These are phyloP conservation scores for Hyaloscypha variabilis DNA, from an alignment of 495 filamentous ascomycete species.

Conservation along the genomic window DNA sequence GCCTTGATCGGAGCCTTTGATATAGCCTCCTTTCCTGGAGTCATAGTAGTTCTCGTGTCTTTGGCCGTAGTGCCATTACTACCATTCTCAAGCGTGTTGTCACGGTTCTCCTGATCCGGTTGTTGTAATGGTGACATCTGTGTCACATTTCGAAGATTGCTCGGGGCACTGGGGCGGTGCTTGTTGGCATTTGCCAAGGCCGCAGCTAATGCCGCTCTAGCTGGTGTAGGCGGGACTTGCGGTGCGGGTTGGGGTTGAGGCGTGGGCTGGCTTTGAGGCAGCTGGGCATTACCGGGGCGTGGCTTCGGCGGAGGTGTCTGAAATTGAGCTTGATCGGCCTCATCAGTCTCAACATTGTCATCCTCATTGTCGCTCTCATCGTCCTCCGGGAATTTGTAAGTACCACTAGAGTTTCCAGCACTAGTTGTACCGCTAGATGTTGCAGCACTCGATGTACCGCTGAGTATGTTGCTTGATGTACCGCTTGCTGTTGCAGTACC, in stretches of 20 bases:
- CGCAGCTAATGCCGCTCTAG: neutral
- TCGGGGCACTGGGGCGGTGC: neutral
- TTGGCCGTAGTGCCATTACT: no score
- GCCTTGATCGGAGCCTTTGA: neutral
- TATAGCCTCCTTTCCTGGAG: neutral
- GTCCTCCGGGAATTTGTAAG: neutral
- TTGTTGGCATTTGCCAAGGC: neutral
- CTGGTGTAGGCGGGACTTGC: no score
- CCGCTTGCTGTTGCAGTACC: no score
- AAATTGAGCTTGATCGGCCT: slow-evolving; percentile 2
- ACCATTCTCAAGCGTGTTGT: neutral
- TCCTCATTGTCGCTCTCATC: neutral
- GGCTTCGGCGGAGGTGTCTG: slow-evolving; percentile 27
- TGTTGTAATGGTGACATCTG: slow-evolving; percentile 18
- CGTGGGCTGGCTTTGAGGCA: slow-evolving; percentile 12
- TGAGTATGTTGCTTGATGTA: no score
- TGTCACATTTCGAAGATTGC: slow-evolving; percentile 15
- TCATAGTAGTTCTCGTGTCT: no score
- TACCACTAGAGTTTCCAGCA: neutral
- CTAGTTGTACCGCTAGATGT: neutral
- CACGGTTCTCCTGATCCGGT: neutral
- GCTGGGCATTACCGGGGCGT: slow-evolving; percentile 23
- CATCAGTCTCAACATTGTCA: neutral
- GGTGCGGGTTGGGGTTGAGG: slow-evolving; percentile 1
- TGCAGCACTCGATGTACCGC: neutral